These are phyloP conservation scores for Fusarium euwallaceae DNA, from an alignment of 2,329 filamentous ascomycete species.

Conservation along the genomic window DNA sequence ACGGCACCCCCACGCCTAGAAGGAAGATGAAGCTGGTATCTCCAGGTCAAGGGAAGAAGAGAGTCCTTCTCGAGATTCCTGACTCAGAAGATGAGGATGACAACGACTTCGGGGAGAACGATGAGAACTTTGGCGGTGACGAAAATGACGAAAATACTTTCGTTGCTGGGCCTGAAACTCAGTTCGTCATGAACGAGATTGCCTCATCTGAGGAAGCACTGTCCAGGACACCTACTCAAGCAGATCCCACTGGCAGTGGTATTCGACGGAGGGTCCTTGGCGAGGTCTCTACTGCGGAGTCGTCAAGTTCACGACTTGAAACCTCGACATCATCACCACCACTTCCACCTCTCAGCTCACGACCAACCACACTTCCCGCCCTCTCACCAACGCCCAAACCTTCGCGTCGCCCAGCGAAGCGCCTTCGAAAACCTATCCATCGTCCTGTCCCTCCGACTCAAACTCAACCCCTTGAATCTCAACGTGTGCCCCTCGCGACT, in stretches of 20 bases:
- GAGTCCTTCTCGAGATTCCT: conserved; percentile 57
- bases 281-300: conserved; percentile 28
- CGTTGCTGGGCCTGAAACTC: conserved; percentile 51
- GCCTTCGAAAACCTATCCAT: conserved; percentile 48
- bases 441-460: conserved; percentile 42
- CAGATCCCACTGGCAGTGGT: background rate
- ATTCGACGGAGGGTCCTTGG: conserved; percentile 4
- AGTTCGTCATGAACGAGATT: conserved; percentile 51
- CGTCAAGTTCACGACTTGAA: conserved; percentile 22
- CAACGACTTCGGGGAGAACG: conserved; percentile 39
- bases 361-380: conserved; percentile 34
- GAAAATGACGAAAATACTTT: conserved; percentile 39
- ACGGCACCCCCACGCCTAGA: conserved; percentile 35
- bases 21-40: conserved; percentile 37
- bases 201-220: conserved; percentile 45
- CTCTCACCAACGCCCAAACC: conserved; percentile 28
- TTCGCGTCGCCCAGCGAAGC: conserved; percentile 26
- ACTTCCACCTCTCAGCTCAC: conserved; percentile 22
- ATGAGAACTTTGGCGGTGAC: conserved; percentile 16
- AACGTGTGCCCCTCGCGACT: conserved; percentile 64
- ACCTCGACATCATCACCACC: conserved; percentile 23
- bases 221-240: conserved; percentile 20
- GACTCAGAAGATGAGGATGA: conserved; percentile 63
- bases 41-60: conserved; percentile 33
- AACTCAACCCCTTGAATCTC: conserved; percentile 55